Conservation (phyloP, 257 asterid genomes). For the Capsicum pubescens region DNA sequence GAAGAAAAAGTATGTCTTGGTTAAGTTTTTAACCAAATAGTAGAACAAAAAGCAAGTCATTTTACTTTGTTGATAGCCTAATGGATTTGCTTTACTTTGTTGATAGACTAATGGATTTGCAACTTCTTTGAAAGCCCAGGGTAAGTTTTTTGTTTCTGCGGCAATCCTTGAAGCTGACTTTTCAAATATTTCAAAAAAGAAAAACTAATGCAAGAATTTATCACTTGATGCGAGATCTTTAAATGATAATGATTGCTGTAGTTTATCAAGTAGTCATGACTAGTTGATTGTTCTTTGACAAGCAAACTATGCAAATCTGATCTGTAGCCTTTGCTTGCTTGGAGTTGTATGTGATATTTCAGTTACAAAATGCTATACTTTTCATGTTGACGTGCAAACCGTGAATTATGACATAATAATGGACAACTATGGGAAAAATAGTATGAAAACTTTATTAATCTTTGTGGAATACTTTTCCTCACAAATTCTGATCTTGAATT, state of each 20-base stretch:
- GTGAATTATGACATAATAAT: background rate
- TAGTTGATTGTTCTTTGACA: conserved; percentile 1
- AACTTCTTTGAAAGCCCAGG: background rate
- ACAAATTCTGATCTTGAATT: background rate
- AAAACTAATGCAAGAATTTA: background rate
- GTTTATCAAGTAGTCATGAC: background rate
- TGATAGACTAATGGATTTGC: background rate
- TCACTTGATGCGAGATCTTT: background rate
- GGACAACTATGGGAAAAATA: background rate
- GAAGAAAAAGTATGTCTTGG: background rate
- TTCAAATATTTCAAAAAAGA: background rate
- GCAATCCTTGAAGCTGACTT: background rate
- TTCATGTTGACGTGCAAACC: background rate
- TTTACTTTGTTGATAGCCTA: background rate
- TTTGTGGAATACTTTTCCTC: background rate
- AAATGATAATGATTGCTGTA: background rate
- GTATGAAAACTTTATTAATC: background rate
- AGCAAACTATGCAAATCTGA: background rate
- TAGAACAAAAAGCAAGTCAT: background rate
- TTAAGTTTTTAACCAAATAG: background rate
- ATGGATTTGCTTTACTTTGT: background rate
- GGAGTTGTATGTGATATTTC: background rate
- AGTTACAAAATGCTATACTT: conserved; percentile 2
- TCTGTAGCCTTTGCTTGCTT: background rate
- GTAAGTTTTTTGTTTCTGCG: background rate